phyloP scores from a whole-genome alignment of 208 protist genomes.

The Crithidia bombi region DNA sequence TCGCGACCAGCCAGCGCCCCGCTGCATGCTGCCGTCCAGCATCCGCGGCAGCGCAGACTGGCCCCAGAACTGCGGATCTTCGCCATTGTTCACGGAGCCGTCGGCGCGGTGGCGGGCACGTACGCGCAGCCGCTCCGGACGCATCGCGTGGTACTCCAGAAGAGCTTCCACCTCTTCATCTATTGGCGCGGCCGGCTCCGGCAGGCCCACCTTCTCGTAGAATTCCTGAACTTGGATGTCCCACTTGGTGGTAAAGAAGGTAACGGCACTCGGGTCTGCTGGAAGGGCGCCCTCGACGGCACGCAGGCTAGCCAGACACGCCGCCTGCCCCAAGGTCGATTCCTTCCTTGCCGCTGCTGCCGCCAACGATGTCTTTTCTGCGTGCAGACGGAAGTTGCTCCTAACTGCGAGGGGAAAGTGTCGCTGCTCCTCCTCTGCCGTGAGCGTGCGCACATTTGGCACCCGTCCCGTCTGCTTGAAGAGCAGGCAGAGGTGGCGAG shows the following conservation, averaged over 20 bases:
- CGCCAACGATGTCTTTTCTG: constrained; percentile 7
- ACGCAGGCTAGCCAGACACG: constrained; percentile 46
- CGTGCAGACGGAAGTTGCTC: constrained; percentile 75
- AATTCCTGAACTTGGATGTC: constrained; percentile 94
- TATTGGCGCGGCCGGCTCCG: constrained; percentile 76
- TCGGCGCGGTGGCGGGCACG: constrained; percentile 85
- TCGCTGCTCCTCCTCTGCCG: constrained; percentile 40
- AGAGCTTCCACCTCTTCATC: constrained; percentile 82
- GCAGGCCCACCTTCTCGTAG: constrained; percentile 73
- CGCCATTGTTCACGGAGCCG: constrained; percentile 84
- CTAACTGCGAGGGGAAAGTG: constrained; percentile 57
- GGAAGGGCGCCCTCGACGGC: constrained; percentile 59
- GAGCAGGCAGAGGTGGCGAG: constrained; percentile 85
- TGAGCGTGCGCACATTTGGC: constrained; percentile 33
- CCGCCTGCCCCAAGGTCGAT: not conserved
- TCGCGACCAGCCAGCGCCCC: constrained; percentile 62
- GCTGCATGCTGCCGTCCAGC: constrained; percentile 76
- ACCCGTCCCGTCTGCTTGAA: constrained; percentile 66
- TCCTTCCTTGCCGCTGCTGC: constrained; percentile 7
- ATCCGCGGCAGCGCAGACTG: constrained; percentile 60
- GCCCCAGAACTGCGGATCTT: constrained; percentile 81
- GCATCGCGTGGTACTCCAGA: constrained; percentile 78
- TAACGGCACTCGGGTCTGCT: constrained; percentile 66
- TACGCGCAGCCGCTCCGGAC: constrained; percentile 69
- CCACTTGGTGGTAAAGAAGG: constrained; percentile 92